Conservation (phyloP, 306 rosid species). For the Prinsepia uniflora region DNA sequence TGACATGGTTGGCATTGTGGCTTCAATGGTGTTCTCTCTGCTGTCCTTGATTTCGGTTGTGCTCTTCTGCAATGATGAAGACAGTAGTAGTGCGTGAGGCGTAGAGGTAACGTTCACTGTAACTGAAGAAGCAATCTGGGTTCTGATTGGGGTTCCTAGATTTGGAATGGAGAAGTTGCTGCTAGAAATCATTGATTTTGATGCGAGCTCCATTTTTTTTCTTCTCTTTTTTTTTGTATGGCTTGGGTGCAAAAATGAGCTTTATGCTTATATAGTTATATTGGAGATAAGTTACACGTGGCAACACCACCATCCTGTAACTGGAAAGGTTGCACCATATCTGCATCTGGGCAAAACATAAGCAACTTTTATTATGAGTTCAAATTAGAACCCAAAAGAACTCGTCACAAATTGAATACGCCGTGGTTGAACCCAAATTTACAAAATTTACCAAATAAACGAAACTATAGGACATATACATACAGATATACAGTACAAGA, state of each 20-base stretch:
- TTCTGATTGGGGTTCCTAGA: constrained; percentile 13
- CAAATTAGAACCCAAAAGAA: constrained; percentile 5
- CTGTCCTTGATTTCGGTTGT: not conserved
- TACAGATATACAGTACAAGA: no score
- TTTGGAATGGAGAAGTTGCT: not conserved
- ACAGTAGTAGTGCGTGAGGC: no score
- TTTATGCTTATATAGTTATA: not conserved
- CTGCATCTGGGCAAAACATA: not conserved
- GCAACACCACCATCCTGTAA: constrained; percentile 11
- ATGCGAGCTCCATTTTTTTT: constrained; percentile 25
- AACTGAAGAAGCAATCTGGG: constrained; percentile 21
- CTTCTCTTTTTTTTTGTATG: not conserved
- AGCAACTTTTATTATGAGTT: constrained; percentile 12
- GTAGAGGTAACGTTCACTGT: not conserved
- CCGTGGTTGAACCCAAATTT: not conserved
- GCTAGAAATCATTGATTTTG: constrained; percentile 10
- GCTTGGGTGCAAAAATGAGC: not conserved
- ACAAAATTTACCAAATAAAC: not conserved
- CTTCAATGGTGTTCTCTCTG: constrained; percentile 6
- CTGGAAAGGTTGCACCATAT: not conserved
- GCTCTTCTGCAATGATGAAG: not conserved
- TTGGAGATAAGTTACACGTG: constrained; percentile 22
- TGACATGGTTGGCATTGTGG: constrained; percentile 53
- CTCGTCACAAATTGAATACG: not conserved
- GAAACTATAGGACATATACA: constrained; percentile 12